Base-by-base conservation (phyloP, 257 asterid species). In the Solanum dulcamara region DNA sequence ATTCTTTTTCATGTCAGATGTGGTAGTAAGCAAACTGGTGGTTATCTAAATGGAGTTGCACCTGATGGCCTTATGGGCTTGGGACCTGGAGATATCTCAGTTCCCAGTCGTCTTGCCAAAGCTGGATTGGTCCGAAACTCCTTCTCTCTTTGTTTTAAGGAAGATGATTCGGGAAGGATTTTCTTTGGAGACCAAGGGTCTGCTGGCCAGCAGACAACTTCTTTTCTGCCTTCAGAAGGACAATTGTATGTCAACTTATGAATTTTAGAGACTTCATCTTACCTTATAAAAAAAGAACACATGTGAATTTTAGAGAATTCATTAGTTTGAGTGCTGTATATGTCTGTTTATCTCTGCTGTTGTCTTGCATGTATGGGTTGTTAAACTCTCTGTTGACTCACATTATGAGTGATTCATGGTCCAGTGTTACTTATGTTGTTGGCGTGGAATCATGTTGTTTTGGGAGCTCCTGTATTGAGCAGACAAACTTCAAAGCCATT, bases 61-160 rank as follows among this genome's bases (percentile, higher is more conserved):
- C 98, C 98, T 60, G 98, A 95, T 87, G 98, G 98, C 85, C 95
- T 95, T 86, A 86, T 95, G 92, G 98, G 98, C 80, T 92, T 95
- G 87, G 98, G 98, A 81, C 97, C 91, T 53, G 98, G 98, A 75
- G 93, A 93, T 86, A 91, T 92, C 84, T 95, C 98, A 84, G 95
- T 94, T 84, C 97, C 97, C n/a, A 93, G 91, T 89, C 89, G 90
- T 86, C 98, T 95, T 83, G 95, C 98, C 44, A 90, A 93, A 93
- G 93, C 91, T 86, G 98, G 98, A 80, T 89, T 87, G 20, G 88
- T 90, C 66, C 88, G 84, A 62, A 89, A 94, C 87, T 93, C 95
- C 6, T 94, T 93, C 88, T 94, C 98, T 70, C 89, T 95, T 60
- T 95, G 98, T 90, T 94, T 93, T 85, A 89, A 88, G 59, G 97